Percentiles rank a stretch among this genome's conserved stretches.
phyloP scores from a whole-genome alignment of 2,329 filamentous ascomycete genomes.

The Scedosporium boydii region DNA sequence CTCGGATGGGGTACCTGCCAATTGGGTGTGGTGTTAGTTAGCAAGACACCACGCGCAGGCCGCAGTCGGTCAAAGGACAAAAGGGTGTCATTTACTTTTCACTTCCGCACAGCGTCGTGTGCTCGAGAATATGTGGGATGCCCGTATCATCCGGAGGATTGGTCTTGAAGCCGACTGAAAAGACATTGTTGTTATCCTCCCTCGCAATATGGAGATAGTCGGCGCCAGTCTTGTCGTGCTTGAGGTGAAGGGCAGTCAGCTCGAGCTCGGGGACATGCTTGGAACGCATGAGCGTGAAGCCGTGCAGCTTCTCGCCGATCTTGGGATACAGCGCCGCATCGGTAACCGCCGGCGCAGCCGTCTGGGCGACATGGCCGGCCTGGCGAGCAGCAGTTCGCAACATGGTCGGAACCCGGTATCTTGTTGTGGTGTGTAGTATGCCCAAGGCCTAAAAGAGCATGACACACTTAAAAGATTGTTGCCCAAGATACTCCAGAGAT shows the following conservation, averaged over 20 bases:
- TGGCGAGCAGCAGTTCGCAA: conserved; percentile 5
- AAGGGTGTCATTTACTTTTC: conserved; percentile 54
- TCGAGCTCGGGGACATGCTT: conserved; percentile 94
- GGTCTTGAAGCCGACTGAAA: conserved; percentile 98
- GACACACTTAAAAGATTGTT: neutral
- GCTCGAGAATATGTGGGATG: conserved; percentile 93
- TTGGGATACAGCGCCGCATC: conserved; percentile 37
- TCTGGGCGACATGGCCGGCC: conserved; percentile 4
- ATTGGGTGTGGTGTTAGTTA: conserved; percentile 14
- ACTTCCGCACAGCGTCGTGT: conserved; percentile 93
- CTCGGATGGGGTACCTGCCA: conserved; percentile 81
- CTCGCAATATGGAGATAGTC: conserved; percentile 92
- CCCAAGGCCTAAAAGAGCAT: neutral
- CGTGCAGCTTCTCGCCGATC: conserved; percentile 78
- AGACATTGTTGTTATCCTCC: conserved; percentile 98
- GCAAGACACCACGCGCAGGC: conserved; percentile 10
- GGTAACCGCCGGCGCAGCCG: neutral
- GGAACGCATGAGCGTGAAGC: conserved; percentile 80
- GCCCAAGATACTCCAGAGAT: neutral
- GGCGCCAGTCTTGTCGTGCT: conserved; percentile 90
- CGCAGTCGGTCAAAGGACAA: neutral
- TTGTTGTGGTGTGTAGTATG: neutral
- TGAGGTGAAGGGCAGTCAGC: conserved; percentile 79
- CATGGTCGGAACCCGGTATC: neutral
- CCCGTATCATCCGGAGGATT: conserved; percentile 95